Evolutionary conservation across 2,329 filamentous ascomycete species (phyloP), one percentile per base, ranked within the genome.

Genomic region (Neobulgaria alba): DNA sequence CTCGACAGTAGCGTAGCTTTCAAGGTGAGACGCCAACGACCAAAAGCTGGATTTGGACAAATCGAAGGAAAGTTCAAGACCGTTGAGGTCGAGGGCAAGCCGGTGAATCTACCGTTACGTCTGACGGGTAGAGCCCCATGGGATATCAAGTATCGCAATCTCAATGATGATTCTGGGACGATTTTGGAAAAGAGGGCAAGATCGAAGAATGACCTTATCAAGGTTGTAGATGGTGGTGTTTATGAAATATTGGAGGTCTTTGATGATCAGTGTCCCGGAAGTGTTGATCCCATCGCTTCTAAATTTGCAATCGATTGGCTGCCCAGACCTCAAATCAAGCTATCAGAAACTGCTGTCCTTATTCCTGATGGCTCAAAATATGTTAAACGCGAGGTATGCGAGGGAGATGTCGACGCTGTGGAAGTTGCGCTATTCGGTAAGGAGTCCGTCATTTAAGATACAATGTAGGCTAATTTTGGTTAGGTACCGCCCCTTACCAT

Each of bases 381-480:
- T 57, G 60, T 79, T 52, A 93, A 93, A 62, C 74, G 79, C 31
- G 81, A 89, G 46, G 82, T 98, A 20, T 98, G 92, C 57, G 89
- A 98, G 65, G 90, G 90, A 20, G 90, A 96, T 47, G 84, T 95
- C 56, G 90, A 95, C 60, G 79, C 80, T 3, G 79, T 95, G 41
- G 88, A 95, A 56, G 68, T 98, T 39, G 73, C 74, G 32, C 73
- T 98, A 47, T 75, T 75, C 59, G 90, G 87, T 76, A 74, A 64
- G 71, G 58, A 12, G 8, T 10, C 17, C 3, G 5, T 7, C 3
- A 12, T 21, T 26, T 7, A 7, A 12, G 12, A 20, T 34, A 33
- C 3, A n/a, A 19, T 4, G 21, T 36, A 20, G 15, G 32, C 47
- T 50, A 46, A 50, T 21, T 35, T n/a, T 37, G 41, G 17, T 12